Base-by-base conservation (phyloP, 2,329 filamentous ascomycete genomes). In the Beauveria rudraprayagi region DNA sequence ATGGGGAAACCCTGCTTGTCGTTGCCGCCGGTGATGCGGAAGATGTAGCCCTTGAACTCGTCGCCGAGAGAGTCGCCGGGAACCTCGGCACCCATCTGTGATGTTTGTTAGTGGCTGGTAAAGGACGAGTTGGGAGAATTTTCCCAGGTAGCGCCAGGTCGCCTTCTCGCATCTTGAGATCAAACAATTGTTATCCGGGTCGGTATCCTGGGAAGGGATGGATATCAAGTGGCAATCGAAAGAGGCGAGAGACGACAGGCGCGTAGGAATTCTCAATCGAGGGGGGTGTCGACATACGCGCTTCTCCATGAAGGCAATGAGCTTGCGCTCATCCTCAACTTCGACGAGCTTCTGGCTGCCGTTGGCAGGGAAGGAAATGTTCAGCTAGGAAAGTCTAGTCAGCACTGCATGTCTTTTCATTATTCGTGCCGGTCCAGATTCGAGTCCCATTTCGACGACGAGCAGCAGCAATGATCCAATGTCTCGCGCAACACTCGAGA, bases 1-100 rank as follows among this genome's bases (percentile, higher is more conserved):
- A 99, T 99, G 73, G 94, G 94, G 88, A 99, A 99, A 84, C 94
- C 94, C 86, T 99, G 95, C 91, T 99, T 99, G 90, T 99, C 94
- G 90, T 99, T 99, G 78, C 95, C 94, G 76, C 94, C 95, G 74
- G 94, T 99, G 84, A 99, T 97, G 78, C 87, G 89, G 89, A 99
- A 92, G 84, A 99, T 88, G 86, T 99, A 99, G 80, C 94, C 94
- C 87, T 97, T 97, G 90, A 96, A 99, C 83, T 99, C 94, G 77
- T 97, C 92, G 76, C 94, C 94, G 75, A 99, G 86, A 77, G 88
- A 89, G 83, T 99, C 95, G 75, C 89, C 94, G 72, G 90, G 81
- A 72, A 99, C 90, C 83, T 97, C 91, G 74, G 88, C 86, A 76
- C 91, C 91, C 91, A 94, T 94, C 83, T 88, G 74, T 61, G 30